Base-by-base conservation (phyloP, 139 green algal species). In the Nannochloris sp. region DNA sequence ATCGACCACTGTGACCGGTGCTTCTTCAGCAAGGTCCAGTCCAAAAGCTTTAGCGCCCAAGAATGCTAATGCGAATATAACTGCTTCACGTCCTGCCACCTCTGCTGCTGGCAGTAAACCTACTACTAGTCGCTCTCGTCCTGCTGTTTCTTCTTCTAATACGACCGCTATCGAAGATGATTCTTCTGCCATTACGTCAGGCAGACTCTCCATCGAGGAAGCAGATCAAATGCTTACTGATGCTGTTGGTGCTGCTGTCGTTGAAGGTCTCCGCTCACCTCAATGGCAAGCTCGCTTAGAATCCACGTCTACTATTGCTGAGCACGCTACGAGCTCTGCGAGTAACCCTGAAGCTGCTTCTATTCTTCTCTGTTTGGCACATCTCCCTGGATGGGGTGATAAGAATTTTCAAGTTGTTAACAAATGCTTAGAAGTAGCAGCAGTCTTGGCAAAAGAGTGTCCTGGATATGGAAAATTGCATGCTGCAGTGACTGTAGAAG, bases 371-470 rank as follows among this genome's bases (percentile, higher is more conserved):
- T 78, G 69, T 45, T 53, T 95, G 46, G 75, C 79, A 4, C 66
- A 81, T 36, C 25, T 95, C 39, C 90, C 89, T 2, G 84, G 93
- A 53, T 97, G 87, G 84, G 65, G 32, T 4, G 93, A 98, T 61
- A 97, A 96, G 73, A 97, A 97, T 68, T 95, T 98, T 72, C 93
- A 98, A 89, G 92, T 96, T 8, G 70, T 96, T 77, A 73, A 78
- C 35, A 96, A 95, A 74, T 68, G 84, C 61, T 91, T 97, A 75
- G 92, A 97, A 68, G 59, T 90, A 15, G 63, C 96, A 27, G 67
- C 71, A 0, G 10, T 61, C 4, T 27, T 90, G 27, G 82, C 81
- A 8, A 66, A 45, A 6, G 39, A 60, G 4, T 73, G 61, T 6
- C 46, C 56, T 7, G 42, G 25, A 42, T 81, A 95, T 46, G 46